Conservation (phyloP, 768 basidiomycete species). For the Tylopilus subfusipes region DNA sequence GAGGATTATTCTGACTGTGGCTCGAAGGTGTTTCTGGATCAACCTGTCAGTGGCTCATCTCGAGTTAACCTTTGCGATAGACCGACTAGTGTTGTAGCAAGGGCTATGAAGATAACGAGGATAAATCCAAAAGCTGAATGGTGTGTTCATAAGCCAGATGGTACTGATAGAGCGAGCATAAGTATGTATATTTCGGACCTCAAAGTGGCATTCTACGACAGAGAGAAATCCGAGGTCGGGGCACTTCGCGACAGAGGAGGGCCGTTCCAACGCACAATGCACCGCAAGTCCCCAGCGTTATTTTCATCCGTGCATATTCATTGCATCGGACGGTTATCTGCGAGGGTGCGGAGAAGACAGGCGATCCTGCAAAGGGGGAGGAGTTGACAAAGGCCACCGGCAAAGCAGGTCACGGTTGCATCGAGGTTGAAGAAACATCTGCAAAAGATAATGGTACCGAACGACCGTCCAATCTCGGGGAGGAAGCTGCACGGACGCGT, state of each 20-base stretch:
- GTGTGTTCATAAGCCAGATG: slow-evolving; percentile 39
- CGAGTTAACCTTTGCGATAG: slow-evolving; percentile 13
- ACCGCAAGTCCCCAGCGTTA: no score
- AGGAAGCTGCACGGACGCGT: neutral
- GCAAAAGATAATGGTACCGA: neutral
- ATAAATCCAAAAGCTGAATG: slow-evolving; percentile 30
- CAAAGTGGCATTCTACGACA: slow-evolving; percentile 26
- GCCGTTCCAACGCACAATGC: no score
- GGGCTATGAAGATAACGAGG: slow-evolving; percentile 24
- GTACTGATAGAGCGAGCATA: slow-evolving; percentile 36
- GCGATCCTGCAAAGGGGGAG: slow-evolving; percentile 32
- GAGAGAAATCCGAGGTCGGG: slow-evolving; percentile 2
- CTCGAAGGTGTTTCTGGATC: slow-evolving; percentile 35
- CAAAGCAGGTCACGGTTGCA: neutral
- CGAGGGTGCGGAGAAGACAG: slow-evolving; percentile 7
- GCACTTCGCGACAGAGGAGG: no score
- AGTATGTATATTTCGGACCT: slow-evolving; percentile 34
- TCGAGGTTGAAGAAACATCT: neutral
- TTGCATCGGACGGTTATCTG: slow-evolving; percentile 29
- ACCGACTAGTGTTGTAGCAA: slow-evolving; percentile 36
- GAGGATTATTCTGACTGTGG: neutral
- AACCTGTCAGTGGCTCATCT: slow-evolving; percentile 28
- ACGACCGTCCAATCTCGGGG: neutral
- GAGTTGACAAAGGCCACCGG: neutral
- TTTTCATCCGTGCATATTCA: slow-evolving; percentile 37